phyloP scores from a whole-genome alignment of 257 asterid species.

The Solanum pennellii region DNA sequence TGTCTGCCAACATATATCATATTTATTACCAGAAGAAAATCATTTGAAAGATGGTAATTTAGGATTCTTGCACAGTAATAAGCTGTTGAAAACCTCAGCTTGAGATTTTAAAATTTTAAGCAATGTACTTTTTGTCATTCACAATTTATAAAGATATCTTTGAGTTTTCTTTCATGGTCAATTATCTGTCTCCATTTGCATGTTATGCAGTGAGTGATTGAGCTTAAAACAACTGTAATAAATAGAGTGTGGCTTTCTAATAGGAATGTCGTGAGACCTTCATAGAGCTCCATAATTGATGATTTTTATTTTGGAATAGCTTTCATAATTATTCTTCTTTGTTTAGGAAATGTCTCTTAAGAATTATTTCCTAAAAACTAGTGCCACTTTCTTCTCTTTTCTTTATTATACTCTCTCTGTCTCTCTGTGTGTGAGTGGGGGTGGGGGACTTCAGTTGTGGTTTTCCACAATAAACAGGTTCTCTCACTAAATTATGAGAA shows the following conservation, averaged over 20 bases:
- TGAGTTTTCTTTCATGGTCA: not conserved
- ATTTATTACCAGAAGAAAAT: not conserved
- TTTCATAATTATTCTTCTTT: not conserved
- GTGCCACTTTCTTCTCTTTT: not conserved
- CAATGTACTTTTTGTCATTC: not conserved
- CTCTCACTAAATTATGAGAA: not conserved
- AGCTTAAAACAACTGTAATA: not conserved
- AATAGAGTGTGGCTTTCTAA: not conserved
- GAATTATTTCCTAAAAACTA: not conserved
- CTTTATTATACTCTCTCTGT: not conserved
- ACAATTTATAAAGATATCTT: not conserved
- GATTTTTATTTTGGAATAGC: not conserved
- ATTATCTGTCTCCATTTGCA: not conserved
- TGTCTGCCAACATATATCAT: not conserved
- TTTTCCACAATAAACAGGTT: not conserved
- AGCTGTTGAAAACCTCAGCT: not conserved
- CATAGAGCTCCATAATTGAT: not conserved
- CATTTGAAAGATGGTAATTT: not conserved
- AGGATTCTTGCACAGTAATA: not conserved
- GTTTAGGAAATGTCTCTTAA: not conserved
- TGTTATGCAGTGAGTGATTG: not conserved
- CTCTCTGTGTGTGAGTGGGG: not conserved
- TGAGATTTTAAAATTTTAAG: not conserved
- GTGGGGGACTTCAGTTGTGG: not conserved
- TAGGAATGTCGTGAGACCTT: not conserved